Base-by-base conservation (phyloP, 192 early-diverging fungal genomes). In the Backusella mclennaniae region DNA sequence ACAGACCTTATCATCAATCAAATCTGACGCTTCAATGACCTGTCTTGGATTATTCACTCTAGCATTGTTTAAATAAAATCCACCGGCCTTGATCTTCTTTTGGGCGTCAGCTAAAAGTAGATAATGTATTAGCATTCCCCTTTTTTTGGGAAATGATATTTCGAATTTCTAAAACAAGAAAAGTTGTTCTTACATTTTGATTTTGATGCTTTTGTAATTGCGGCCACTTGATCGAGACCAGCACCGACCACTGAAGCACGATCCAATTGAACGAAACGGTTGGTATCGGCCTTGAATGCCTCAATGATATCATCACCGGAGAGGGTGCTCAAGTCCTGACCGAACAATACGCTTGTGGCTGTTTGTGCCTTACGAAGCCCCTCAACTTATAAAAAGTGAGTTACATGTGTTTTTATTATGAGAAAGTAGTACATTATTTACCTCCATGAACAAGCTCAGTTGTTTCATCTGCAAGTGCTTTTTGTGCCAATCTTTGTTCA, bases 381-480 rank as follows among this genome's bases (percentile, higher is more conserved):
- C 3, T 79, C 77, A 2, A 59, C 90, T 92, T 81, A 69, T 19
- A 39, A 21, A 38, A 39, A 17, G 36, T 69, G 11, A 49, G 26
- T 26, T 29, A 17, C 49, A 5, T 44, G 44, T 69, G 33, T 33
- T 33, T 33, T 33, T 33, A 33, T 38, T 12, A 38, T 41, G 36
- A 35, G 19, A 23, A 69, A 39, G 35, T 41, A 23, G 9, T 41
- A n/a, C 36, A 38, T 15, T 63, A 6, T 12, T 81, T 81, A 90
- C 89, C 79, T 72, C 96, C 96, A 74, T 98, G 97, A 6, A 98
- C 92, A 17, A 98, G 84, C 77, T 95, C 94, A 29, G 96, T 98
- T 33, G 92, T 92, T 81, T 98, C 94, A 8, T 82, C 83, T 1
- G 97, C 96, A 17, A 98, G 90, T 21, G 83, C 69, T 33, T 86